Percentiles rank a stretch among this genome's conserved stretches.
These are phyloP conservation scores for Phallus indusiatus DNA, from an alignment of 768 basidiomycete genomes.

Conservation along the genomic window DNA sequence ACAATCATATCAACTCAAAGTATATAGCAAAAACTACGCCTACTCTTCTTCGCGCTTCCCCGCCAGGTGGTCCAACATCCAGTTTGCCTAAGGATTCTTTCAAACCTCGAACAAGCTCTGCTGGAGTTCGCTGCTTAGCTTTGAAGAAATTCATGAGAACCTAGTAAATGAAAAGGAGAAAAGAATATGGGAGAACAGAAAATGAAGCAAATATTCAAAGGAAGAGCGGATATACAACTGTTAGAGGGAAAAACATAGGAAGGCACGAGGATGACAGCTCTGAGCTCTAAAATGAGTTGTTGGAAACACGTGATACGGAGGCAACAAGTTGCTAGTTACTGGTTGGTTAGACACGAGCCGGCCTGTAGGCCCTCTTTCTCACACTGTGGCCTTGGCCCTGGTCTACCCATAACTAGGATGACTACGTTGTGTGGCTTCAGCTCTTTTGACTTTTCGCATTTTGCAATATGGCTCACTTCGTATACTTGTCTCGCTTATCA, in stretches of 20 bases:
- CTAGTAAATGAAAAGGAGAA: neutral
- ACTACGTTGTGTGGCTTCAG: no score
- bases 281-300: neutral
- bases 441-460: no score
- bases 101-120: slow-evolving; percentile 76
- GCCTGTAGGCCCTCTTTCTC: slow-evolving; percentile 13
- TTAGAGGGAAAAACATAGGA: neutral
- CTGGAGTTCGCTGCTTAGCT: slow-evolving; percentile 77
- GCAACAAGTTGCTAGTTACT: no score
- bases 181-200: neutral
- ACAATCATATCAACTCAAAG: slow-evolving; percentile 3
- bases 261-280: neutral
- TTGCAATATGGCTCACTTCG: no score
- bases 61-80: slow-evolving; percentile 62
- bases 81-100: slow-evolving; percentile 72
- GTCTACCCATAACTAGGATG: no score
- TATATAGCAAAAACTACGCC: neutral
- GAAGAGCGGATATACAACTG: neutral
- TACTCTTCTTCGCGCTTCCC: slow-evolving; percentile 46
- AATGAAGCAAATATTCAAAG: neutral
- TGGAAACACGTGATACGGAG: neutral
- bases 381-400: no score
- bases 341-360: slow-evolving; percentile 11
- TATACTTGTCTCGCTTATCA: no score
- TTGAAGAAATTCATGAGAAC: slow-evolving; percentile 93